Evolutionary conservation across 192 early-diverging fungal species (phyloP), one percentile per base, ranked within the genome.

Genomic region (Mortierella hygrophila): DNA sequence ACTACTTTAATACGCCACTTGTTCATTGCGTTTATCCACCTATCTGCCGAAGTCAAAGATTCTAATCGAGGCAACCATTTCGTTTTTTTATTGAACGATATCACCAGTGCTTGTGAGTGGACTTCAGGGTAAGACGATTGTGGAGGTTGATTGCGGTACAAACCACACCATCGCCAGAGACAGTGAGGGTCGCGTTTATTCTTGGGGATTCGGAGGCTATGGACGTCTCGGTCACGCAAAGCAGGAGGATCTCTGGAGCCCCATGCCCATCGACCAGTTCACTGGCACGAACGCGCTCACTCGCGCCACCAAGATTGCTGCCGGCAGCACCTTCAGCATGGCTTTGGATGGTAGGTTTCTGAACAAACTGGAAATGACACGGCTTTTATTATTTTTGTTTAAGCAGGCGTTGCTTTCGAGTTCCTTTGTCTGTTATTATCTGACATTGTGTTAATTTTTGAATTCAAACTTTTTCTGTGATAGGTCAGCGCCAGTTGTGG

Each of bases 171-270:
- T 95, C 68, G 93, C 92, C 4, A 68, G 92, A 7, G 82, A 89
- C 60, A 78, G 79, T 1, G 86, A 90, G 7, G 93, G 93, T 0
- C 72, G 70, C 42, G 91, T 95, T n/a, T 93, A 87, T 78, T 90
- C 88, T 3, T 95, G 94, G 92, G 94, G 94, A 13, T 93, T 93
- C 72, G 91, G 92, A 79, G 91, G 94, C 18, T 87, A 88, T 80
- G 94, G 94, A 40, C 93, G 93, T 76, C 87, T 95, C 26, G 94
- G 94, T 0, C 90, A 91, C 70, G 78, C 88, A 4, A 89, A 91
- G 72, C 90, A 91, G 77, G 90, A 91, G 65, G 90, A 91, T 65
- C 81, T 89, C 21, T 88, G 80, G 82, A 79, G 72, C 35, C 90
- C 90, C 0, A 76, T 84, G 78, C 74, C 85, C 35, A 90, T 91